Conservation (phyloP, 148 eudicot genomes). For the Fallopia convolvulus region DNA sequence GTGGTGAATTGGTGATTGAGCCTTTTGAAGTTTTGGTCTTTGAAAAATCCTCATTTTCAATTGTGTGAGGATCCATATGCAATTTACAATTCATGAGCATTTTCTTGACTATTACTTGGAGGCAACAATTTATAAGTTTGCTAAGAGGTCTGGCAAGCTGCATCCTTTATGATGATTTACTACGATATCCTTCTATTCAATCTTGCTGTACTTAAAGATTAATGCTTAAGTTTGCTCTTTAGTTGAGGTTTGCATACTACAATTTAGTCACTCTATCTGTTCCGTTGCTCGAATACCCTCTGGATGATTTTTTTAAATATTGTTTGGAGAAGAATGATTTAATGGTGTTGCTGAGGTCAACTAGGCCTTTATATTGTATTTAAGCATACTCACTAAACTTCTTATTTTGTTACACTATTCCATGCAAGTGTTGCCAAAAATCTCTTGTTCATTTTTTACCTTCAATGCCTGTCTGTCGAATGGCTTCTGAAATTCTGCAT, state of each 20-base stretch:
- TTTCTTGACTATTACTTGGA: background rate
- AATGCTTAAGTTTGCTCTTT: background rate
- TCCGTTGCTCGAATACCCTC: too few relatives aligned
- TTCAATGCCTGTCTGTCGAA: background rate
- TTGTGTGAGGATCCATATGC: background rate
- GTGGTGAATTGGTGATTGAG: background rate
- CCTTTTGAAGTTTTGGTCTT: background rate
- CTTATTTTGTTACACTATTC: background rate
- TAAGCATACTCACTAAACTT: background rate
- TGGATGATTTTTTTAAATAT: background rate
- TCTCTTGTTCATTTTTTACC: background rate
- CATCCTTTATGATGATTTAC: background rate
- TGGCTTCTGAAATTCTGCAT: background rate
- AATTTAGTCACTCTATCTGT: background rate
- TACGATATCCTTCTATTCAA: background rate
- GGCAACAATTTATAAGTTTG: slow-evolving; percentile 9
- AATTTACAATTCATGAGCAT: background rate
- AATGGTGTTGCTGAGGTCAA: slow-evolving; percentile 22
- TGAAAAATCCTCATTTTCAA: background rate
- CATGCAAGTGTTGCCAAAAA: background rate
- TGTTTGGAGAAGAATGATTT: background rate
- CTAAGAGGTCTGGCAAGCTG: background rate
- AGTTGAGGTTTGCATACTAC: too few relatives aligned
- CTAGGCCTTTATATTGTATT: background rate
- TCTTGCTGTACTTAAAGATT: background rate